phyloP scores from a whole-genome alignment of 2,329 filamentous ascomycete genomes.

The Neurospora crassa region DNA sequence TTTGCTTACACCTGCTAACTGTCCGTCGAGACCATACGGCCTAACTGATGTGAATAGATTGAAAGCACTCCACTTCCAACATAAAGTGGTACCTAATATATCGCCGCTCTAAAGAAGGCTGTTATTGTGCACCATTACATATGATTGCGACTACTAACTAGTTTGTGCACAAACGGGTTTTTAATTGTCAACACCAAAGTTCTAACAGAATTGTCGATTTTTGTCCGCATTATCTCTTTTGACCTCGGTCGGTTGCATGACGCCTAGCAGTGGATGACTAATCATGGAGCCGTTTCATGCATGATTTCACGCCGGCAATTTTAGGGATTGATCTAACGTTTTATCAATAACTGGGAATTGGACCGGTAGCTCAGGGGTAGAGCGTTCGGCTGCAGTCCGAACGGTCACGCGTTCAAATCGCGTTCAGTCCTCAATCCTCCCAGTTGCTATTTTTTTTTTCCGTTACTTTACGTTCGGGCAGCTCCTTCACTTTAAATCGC shows the following conservation, averaged over 20 bases:
- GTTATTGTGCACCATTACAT: background rate
- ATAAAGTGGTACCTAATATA: too few relatives aligned
- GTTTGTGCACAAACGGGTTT: too few relatives aligned
- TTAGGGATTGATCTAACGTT: fast-evolving
- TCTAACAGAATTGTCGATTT: too few relatives aligned
- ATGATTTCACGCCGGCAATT: background rate
- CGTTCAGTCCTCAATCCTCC: background rate
- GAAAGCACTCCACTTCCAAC: too few relatives aligned
- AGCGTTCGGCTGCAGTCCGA: too few relatives aligned
- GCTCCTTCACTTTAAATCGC: background rate
- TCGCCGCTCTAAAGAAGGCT: background rate
- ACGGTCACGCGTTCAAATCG: too few relatives aligned
- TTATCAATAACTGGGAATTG: background rate
- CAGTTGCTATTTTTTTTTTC: background rate
- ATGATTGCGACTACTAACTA: background rate
- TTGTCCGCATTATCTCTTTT: background rate
- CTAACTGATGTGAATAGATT: too few relatives aligned
- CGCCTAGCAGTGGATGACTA: background rate
- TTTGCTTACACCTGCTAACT: background rate
- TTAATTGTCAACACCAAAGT: too few relatives aligned
- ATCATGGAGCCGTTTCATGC: background rate
- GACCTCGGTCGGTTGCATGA: background rate
- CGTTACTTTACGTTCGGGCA: background rate
- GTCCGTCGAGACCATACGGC: too few relatives aligned
- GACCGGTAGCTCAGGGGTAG: background rate